Evolutionary conservation across 306 rosid species (phyloP), one percentile per base, ranked within the genome.

Genomic region (Rubus idaeus): DNA sequence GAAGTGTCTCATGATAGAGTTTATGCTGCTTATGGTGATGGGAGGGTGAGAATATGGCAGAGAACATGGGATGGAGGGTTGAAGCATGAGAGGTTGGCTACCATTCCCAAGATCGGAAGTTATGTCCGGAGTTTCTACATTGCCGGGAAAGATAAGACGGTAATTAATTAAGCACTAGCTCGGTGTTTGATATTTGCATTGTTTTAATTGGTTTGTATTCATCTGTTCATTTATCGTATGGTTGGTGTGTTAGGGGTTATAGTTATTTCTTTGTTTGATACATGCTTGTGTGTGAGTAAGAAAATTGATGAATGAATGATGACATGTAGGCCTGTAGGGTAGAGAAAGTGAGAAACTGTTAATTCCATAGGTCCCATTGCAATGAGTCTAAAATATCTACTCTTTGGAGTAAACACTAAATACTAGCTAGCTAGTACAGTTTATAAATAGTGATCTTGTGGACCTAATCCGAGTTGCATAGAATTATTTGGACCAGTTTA

Each of bases 11-110:
- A 92, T 70, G 95, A 94, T 18, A 89, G 86, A 20, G 91, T 94
- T 56, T 94, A 85, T 77, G 97, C 95, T n/a, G 98, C 98, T 5
- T 92, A 92, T 70, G 91, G 90, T 18, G 98, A 94, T 73, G 94
- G 95, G 10, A 91, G 89, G 81, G 88, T 94, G 72, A 74, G 97
- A 56, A 81, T 88, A 16, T 94, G 98, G 97, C 88, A 87, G 55
- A 84, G 88, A 68, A 80, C 81, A 20, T 90, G 91, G 95, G 96
- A 90, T 46, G 90, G 91, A 39, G 86, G 82, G 30, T 81, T 89
- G 85, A 89, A 86, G 83, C 98, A 92, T 83, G 86, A 86, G 17
- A 87, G 93, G 0, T 71, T 91, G 70, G 95, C 80, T 3, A 90
- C 96, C 3, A 92, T 94, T 20, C 98, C 98, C 0, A 89, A 76